Conservation (phyloP, 2,329 filamentous ascomycete species). For the Fusarium anguioides region DNA sequence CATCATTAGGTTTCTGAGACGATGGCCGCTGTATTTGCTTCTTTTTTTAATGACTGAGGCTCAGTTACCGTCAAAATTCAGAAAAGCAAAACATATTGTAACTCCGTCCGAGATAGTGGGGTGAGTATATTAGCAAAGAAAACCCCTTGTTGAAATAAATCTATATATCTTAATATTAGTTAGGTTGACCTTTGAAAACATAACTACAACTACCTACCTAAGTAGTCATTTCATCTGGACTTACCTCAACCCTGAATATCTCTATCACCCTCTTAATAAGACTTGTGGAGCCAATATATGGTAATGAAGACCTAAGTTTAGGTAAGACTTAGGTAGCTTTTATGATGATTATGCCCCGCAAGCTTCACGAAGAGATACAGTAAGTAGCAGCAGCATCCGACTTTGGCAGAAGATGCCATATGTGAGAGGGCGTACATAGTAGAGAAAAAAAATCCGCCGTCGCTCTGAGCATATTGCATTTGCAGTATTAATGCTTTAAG, state of each 20-base stretch:
- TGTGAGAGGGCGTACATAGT: neutral
- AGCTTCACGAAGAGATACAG: no score
- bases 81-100: neutral
- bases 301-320: no score
- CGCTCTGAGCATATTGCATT: neutral
- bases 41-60: slow-evolving; percentile 4
- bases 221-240: neutral
- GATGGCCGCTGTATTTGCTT: slow-evolving; percentile 17
- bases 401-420: neutral
- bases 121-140: neutral
- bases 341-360: no score
- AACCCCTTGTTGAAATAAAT: neutral
- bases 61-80: neutral
- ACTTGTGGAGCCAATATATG: no score
- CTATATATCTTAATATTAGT: neutral
- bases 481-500: neutral
- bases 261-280: neutral
- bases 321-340: no score
- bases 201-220: no score
- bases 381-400: no score
- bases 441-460: neutral
- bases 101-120: neutral
- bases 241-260: neutral
- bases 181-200: neutral
- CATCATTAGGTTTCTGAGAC: slow-evolving; percentile 21